Evolutionary conservation across 768 basidiomycete genomes (phyloP).

Genomic region (Podaxis sp.): DNA sequence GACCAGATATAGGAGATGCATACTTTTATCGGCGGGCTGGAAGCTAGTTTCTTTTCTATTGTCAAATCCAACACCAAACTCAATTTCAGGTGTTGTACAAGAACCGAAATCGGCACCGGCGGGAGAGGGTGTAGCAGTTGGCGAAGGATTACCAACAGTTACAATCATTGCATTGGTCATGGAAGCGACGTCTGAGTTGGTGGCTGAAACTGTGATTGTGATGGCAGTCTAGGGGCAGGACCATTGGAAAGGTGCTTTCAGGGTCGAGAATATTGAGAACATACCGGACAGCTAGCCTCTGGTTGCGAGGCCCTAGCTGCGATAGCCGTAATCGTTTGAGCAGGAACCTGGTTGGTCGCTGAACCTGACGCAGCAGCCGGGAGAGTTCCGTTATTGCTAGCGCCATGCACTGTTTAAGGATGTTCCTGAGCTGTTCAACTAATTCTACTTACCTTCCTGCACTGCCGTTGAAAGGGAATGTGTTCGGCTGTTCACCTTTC

Average conservation of each 20-base stretch:
- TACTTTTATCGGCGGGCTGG: conserved; percentile 50
- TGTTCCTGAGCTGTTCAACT: neutral
- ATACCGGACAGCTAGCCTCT: conserved; percentile 22
- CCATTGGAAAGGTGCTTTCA: neutral
- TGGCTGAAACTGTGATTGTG: conserved; percentile 36
- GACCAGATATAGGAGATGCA: conserved; percentile 9
- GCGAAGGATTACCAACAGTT: conserved; percentile 25
- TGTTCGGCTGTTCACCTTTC: conserved; percentile 48
- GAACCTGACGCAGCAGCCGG: neutral
- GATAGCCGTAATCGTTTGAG: neutral
- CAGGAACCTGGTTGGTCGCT: neutral
- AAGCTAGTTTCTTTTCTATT: conserved; percentile 59
- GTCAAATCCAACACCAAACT: conserved; percentile 59
- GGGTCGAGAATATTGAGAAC: conserved; percentile 8
- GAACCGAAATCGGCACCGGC: conserved; percentile 46
- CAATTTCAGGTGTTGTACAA: conserved; percentile 57
- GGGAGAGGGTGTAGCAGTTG: conserved; percentile 21
- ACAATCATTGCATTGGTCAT: conserved; percentile 29
- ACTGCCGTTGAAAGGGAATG: conserved; percentile 43
- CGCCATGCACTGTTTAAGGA: neutral
- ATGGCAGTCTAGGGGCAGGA: conserved; percentile 25
- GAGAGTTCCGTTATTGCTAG: neutral
- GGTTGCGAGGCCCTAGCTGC: neutral
- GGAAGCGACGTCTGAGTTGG: conserved; percentile 25
- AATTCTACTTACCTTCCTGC: conserved; percentile 18